phyloP scores from a whole-genome alignment of 805 yeast species.

The Metschnikowia chrysomelidarum region DNA sequence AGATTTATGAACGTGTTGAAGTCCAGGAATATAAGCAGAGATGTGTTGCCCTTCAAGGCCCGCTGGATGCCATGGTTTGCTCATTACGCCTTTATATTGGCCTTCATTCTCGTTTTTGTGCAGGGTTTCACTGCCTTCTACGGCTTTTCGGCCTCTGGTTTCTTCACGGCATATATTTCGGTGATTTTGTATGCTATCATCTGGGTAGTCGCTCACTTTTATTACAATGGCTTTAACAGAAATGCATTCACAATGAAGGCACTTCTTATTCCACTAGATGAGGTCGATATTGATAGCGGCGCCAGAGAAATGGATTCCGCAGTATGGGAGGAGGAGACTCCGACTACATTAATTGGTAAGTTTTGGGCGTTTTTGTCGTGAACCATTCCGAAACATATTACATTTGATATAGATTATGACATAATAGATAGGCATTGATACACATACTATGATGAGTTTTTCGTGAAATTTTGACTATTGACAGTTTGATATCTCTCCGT shows the following conservation, averaged over 20 bases:
- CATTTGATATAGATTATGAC: too few relatives aligned
- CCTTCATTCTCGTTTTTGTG: slow-evolving; percentile 57
- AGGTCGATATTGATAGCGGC: slow-evolving; percentile 68
- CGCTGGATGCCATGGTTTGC: slow-evolving; percentile 65
- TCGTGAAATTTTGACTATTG: too few relatives aligned
- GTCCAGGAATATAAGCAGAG: slow-evolving; percentile 62
- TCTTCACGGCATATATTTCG: slow-evolving; percentile 73
- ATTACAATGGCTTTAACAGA: slow-evolving; percentile 41
- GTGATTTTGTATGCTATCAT: slow-evolving; percentile 54
- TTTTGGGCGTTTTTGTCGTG: slow-evolving; percentile 41
- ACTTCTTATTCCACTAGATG: slow-evolving; percentile 48
- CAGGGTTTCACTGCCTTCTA: slow-evolving; percentile 74
- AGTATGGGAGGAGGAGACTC: slow-evolving; percentile 52
- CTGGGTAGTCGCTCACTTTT: slow-evolving; percentile 55
- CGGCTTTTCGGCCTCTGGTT: slow-evolving; percentile 49
- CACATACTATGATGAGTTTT: too few relatives aligned
- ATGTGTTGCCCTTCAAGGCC: slow-evolving; percentile 73
- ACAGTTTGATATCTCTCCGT: too few relatives aligned
- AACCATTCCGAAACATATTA: too few relatives aligned
- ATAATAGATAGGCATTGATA: too few relatives aligned
- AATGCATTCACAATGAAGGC: slow-evolving; percentile 35
- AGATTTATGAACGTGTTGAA: slow-evolving; percentile 68
- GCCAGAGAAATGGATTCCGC: slow-evolving; percentile 60
- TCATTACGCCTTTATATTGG: slow-evolving; percentile 56
- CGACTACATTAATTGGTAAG: slow-evolving; percentile 52